A percentile compares a stretch with the other conserved stretches of the same genome.
Conservation (phyloP, 2,329 filamentous ascomycete species). For the Byssothecium circinans region DNA sequence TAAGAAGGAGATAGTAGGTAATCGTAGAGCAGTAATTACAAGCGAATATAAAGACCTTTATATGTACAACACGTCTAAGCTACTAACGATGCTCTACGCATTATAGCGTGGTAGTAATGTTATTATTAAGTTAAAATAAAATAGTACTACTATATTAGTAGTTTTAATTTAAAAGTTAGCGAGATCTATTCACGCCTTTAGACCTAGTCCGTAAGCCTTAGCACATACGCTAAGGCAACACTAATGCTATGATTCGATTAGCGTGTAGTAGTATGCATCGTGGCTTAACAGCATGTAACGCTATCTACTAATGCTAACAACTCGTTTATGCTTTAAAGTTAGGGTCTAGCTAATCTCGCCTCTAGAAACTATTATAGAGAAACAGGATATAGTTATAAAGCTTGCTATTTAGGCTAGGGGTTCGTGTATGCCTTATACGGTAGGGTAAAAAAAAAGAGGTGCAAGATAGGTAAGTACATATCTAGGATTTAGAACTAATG, state of each 20-base stretch:
- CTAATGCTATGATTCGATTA: slow-evolving; percentile 7
- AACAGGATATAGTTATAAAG: slow-evolving; percentile 4
- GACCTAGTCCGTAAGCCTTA: slow-evolving; percentile 4
- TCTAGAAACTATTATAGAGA: slow-evolving; percentile 5
- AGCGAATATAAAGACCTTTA: slow-evolving; percentile 6
- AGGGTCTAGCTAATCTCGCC: slow-evolving; percentile 4
- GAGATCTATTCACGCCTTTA: slow-evolving; percentile 5
- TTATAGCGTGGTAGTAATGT: slow-evolving; percentile 3
- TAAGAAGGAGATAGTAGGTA: slow-evolving; percentile 5
- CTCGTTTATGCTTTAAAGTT: slow-evolving; percentile 5
- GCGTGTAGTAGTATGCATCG: slow-evolving; percentile 4
- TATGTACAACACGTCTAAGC: slow-evolving; percentile 5
- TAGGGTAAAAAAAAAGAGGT: neutral
- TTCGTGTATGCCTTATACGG: slow-evolving; percentile 7
- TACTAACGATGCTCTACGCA: slow-evolving; percentile 1
- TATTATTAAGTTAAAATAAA: slow-evolving; percentile 3
- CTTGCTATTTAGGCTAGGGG: slow-evolving; percentile 9
- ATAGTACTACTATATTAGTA: too few species aligned
- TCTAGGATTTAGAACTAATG: slow-evolving; percentile 8
- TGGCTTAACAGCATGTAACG: slow-evolving; percentile 5
- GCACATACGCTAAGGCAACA: slow-evolving; percentile 1
- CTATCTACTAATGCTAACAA: slow-evolving; percentile 5
- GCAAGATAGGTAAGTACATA: slow-evolving; percentile 6
- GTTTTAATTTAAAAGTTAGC: slow-evolving; percentile 1
- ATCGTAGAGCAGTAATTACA: slow-evolving; percentile 1